Evolutionary conservation across 192 early-diverging fungal species (phyloP), one percentile per base, ranked within the genome.

Genomic region (Geranomyces variabilis): DNA sequence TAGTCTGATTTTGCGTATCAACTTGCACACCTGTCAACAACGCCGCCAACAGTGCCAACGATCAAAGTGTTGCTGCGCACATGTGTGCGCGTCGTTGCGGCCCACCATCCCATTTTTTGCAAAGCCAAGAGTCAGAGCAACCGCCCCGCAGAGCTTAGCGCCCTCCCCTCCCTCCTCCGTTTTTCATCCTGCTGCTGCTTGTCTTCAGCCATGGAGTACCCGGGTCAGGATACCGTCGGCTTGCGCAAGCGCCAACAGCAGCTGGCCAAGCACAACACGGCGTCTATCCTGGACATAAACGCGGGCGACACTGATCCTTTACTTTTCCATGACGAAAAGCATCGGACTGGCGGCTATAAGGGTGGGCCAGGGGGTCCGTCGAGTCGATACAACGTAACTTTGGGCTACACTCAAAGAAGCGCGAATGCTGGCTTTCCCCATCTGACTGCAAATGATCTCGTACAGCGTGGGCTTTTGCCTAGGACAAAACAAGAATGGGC

Each of bases 261-360:
- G n/a, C 46, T 13, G 19, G 19, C 19, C 10, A 19, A 19, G 46
- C 19, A 53, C n/a, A 53, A 53, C 24, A 17, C 51, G 2, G 51
- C n/a, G n/a, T 53, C 51, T n/a, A 53, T 53, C 24, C 24, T 53
- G 7, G 51, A 53, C 24, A 53, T 53, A 6, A n/a, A 24, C 19
- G 19, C 51, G 7, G 51, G 51, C 51, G 51, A 53, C 51, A 53
- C 24, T n/a, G 51, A 53, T 15, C 51, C 51, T 4, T 53, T 53
- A 15, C 51, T 53, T 26, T 26, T 53, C 51, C 19, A 26, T 15
- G 51, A 53, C 51, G 51, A 53, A 26, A 53, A 53, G 51, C 51
- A 53, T 15, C 19, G 24, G 17, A 15, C 51, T 24, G 19, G n/a
- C 24, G 51, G 51, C 24, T 7, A 8, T 3, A 53, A 26, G 24